phyloP scores from a whole-genome alignment of 306 rosid genomes.

The Ochetophila trinervis region DNA sequence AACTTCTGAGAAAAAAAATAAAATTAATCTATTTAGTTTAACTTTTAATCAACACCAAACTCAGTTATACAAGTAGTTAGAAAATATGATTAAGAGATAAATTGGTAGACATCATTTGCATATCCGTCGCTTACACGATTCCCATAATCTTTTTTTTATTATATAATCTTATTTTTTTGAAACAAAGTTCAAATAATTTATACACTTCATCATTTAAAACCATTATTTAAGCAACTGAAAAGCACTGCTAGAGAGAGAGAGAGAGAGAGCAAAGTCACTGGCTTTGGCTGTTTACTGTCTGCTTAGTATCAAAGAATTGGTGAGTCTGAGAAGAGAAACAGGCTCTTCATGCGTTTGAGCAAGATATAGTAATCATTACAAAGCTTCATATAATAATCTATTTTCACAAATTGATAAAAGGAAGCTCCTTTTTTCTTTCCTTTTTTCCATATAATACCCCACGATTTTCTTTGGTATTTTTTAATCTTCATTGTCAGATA shows the following conservation, averaged over 20 bases:
- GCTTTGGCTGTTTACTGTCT: constrained; percentile 1
- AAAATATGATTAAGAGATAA: constrained; percentile 15
- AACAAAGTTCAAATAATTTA: constrained; percentile 5
- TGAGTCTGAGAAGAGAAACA: background rate
- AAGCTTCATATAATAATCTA: constrained; percentile 20
- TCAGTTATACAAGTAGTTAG: background rate
- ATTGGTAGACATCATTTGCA: constrained; percentile 26
- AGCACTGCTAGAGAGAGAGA: constrained; percentile 9
- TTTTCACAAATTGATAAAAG: constrained; percentile 15
- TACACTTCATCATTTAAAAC: constrained; percentile 14
- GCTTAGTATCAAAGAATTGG: background rate
- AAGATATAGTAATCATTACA: constrained; percentile 33
- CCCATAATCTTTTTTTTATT: constrained; percentile 26
- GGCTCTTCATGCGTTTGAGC: constrained; percentile 42
- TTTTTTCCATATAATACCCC: background rate
- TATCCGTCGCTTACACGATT: constrained; percentile 44
- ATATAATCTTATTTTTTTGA: constrained; percentile 10
- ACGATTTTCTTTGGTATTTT: constrained; percentile 9
- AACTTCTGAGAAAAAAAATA: too few species aligned
- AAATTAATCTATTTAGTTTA: too few species aligned
- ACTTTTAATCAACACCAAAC: background rate
- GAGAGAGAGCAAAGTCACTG: background rate
- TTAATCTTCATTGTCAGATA: constrained; percentile 41
- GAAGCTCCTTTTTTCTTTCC: background rate
- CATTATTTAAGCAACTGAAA: constrained; percentile 26